Base-by-base conservation (phyloP, 208 protist genomes). In the Porcisia hertigi region DNA sequence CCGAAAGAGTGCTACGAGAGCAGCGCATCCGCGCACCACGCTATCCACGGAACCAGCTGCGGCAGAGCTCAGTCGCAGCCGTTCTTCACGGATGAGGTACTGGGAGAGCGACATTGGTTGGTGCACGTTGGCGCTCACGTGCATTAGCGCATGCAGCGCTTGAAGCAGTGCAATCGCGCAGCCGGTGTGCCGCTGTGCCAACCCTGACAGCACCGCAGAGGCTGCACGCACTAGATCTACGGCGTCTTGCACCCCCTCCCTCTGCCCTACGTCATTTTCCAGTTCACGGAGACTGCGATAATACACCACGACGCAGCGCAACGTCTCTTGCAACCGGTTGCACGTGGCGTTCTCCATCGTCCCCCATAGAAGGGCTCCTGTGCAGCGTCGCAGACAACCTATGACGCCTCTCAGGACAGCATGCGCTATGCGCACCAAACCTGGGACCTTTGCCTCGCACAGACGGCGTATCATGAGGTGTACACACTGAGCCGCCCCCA, bases 281-380 rank as follows among this genome's bases (percentile, higher is more conserved):
- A 23, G 39, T 47, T 57, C n/a, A 41, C 41, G 16, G 14, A 59
- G n/a, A 49, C 41, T 2, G 30, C 12, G 71, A 11, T n/a, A 60
- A 55, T 39, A 39, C 30, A 23, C 45, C 0, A 11, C 25, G n/a
- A 76, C 18, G 49, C 47, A 43, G 16, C 45, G 47, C 4, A 76
- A 59, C 14, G 30, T 34, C 72, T 76, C 60, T 64, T 69, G 59
- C 49, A 76, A 43, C 36, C 59, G 59, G 52, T 53, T 43, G 60
- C 72, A 60, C 72, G 72, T 76, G 39, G 47, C 72, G 2, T 25
- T 69, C 60, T 76, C 62, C 72, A 76, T 12, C 72, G n/a, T 7
- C 18, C 62, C 72, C 59, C 59, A 69, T 34, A 23, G 23, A 30
- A 59, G 30, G 45, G 23, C 60, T 47, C 54, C 59, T 11, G 41